These are phyloP conservation scores for Candida sp. DNA, from an alignment of 1,139 yeast species.

Conservation along the genomic window DNA sequence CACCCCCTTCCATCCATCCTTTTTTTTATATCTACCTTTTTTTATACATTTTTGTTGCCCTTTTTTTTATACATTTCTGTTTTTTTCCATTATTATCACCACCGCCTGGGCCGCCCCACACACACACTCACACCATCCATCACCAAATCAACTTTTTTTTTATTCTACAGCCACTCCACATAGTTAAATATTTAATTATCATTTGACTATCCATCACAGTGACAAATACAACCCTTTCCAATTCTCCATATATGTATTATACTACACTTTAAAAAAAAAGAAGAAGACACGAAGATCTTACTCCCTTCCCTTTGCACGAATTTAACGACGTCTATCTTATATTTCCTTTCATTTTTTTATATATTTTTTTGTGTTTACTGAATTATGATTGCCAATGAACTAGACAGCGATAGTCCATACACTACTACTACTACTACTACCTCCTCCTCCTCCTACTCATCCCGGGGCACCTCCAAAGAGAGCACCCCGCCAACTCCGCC, in stretches of 20 bases:
- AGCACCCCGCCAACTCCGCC: slow-evolving; percentile 1
- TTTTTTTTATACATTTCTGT: not conserved
- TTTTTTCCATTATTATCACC: not conserved
- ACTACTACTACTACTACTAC: not conserved
- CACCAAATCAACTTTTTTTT: not conserved
- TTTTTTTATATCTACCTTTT: not conserved
- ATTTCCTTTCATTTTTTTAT: not conserved
- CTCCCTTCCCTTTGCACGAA: not conserved
- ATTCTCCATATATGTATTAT: slow-evolving; percentile 1
- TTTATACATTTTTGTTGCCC: not conserved
- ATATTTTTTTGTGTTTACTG: not conserved
- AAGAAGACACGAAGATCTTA: not conserved
- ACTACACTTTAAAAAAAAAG: not conserved
- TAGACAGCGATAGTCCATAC: not conserved
- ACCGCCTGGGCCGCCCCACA: not conserved
- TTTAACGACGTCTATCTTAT: not conserved
- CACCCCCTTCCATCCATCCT: not conserved
- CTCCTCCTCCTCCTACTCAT: not conserved
- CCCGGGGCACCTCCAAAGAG: not conserved
- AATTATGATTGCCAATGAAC: not conserved
- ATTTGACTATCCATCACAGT: not conserved
- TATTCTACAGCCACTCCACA: not conserved
- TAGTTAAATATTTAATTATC: slow-evolving; percentile 2
- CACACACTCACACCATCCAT: not conserved
- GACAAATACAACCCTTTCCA: not conserved